Evolutionary conservation across 1,284 basidiomycete species (phyloP), one percentile per base, ranked within the genome.

Genomic region (Athelia psychrophila): DNA sequence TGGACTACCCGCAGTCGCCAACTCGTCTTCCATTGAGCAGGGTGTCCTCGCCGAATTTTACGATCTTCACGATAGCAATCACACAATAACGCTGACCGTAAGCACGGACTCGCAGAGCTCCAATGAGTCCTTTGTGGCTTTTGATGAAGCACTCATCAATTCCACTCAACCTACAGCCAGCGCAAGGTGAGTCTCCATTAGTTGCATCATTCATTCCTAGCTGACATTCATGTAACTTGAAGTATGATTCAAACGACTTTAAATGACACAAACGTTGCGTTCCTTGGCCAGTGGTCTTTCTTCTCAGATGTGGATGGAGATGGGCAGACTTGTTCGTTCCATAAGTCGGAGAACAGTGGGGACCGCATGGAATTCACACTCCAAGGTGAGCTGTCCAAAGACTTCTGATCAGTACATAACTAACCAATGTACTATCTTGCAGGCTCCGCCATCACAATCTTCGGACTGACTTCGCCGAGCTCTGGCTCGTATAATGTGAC

Each of bases 401-500:
- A 27, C 38, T 24, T 20, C 18, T 54, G 18, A 25, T 52, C 47
- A 44, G 50, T 49, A 51, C 48, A 40, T 56, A 50, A 44, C 25
- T 44, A 44, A 32, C 42, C 48, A 51, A 48, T 35, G 38, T 20
- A 52, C 44, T 16, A 50, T 45, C 51, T 40, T 47, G 19, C 60
- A 83, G 85, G 86, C 33, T 79, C 78, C 30, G 77, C 83, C 9
- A 71, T 89, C 44, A 67, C 77, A 8, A 63, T 90, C 27, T 73
- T 68, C 44, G 86, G 88, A 8, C 71, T 76, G 46, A 80, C 76
- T 25, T 80, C 77, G 36, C 78, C 77, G 2, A 63, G 66, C 45
- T 74, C 77, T 3, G 84, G 81, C 50, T 70, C 69, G 36, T 90
- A 82, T 62, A 74, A 79, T 49, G 80, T 90, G 51, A 75, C 68